Conservation (phyloP, 2,329 filamentous ascomycete genomes). For the Alternaria solani region DNA sequence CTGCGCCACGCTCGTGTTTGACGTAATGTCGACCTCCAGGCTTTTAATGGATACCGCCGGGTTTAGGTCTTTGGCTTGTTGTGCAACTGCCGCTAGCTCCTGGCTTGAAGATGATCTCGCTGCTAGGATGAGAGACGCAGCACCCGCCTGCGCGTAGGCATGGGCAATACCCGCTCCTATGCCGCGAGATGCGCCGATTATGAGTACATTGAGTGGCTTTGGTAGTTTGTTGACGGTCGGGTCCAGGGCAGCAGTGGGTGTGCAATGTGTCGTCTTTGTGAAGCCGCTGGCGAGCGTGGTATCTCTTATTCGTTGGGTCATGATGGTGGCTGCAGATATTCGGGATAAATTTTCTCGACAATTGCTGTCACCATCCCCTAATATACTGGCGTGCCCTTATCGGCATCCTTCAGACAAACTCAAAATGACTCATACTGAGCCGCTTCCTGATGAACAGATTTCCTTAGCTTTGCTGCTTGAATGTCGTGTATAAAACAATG, state of each 20-base stretch:
- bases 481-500: no score
- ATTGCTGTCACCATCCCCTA: neutral
- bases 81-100: constrained; percentile 23
- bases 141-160: constrained; percentile 42
- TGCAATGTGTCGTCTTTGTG: constrained; percentile 22
- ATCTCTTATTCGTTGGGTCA: constrained; percentile 24
- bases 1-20: constrained; percentile 31
- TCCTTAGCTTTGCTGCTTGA: neutral
- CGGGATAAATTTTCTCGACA: neutral
- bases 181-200: constrained; percentile 46
- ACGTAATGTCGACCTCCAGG: constrained; percentile 42
- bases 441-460: neutral
- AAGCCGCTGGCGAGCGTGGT: constrained; percentile 28
- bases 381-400: neutral
- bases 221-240: constrained; percentile 32
- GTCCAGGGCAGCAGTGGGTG: constrained; percentile 20
- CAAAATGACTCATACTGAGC: constrained; percentile 7
- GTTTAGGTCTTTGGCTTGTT: constrained; percentile 16
- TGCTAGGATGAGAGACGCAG: constrained; percentile 33
- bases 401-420: neutral
- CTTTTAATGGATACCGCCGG: constrained; percentile 8
- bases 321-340: neutral
- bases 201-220: constrained; percentile 33
- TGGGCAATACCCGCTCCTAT: constrained; percentile 42
- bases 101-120: constrained; percentile 31